Evolutionary conservation across 805 yeast genomes (phyloP), one percentile per base, ranked within the genome.

Genomic region (Metschnikowia bowlesiae): DNA sequence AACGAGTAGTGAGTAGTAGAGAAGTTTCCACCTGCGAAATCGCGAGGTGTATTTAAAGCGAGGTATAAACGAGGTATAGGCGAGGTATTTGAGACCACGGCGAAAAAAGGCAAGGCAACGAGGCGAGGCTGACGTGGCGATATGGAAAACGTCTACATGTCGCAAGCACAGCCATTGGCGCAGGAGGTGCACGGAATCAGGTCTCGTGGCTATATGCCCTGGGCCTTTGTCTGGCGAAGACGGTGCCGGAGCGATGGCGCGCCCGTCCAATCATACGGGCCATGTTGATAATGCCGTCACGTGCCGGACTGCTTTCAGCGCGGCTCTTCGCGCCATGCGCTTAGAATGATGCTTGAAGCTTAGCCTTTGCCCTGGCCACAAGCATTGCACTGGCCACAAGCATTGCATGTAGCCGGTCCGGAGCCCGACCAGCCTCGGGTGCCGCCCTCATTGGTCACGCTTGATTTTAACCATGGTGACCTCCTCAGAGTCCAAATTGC

Each of bases 181-280:
- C 9, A 14, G 34, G 8, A 13, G n/a, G 22, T 6, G 8, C 34
- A 13, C 18, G 37, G 14, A 13, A 13, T 7, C 11, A 16, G 13
- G 16, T 4, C 41, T 18, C 14, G n/a, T 37, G n/a, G n/a, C 28
- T 13, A 8, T 10, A 37, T 18, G 10, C 31, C 29, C 10, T 22
- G 22, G 22, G 29, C 16, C 34, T 9, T 33, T 18, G 36, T 2
- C 22, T 22, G 22, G 22, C 22, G 22, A 22, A 22, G 22, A 22
- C 5, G 22, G 22, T 22, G 22, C 22, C 22, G 22, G 22, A 22
- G 22, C 22, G 33, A 32, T 39, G 26, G 32, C 32, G 26, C 34
- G 30, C 30, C 29, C 44, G 29, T 50, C 56, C 54, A 53, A 53
- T 53, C 29, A 48, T 45, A 48, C 10, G 38, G 49, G 56, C 54